phyloP scores from a whole-genome alignment of 176 grass and related monocot species.

The Carex parvula region DNA sequence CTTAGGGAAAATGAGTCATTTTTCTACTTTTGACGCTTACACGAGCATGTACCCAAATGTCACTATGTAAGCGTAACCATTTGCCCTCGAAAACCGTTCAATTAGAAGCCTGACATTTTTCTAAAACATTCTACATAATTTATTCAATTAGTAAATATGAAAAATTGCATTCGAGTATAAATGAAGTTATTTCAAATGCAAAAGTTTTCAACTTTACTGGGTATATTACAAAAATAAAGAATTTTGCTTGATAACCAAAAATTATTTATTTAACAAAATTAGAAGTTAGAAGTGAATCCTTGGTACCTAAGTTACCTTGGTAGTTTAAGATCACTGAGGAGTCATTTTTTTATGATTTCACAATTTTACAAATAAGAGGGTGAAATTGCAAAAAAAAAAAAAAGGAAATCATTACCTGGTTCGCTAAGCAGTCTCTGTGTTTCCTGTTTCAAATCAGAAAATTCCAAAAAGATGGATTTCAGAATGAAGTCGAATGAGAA shows the following conservation, averaged over 20 bases:
- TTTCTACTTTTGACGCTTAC: no score
- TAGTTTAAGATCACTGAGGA: neutral
- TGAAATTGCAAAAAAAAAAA: conserved; percentile 4
- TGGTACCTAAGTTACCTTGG: no score
- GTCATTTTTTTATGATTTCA: neutral
- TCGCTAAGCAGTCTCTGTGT: conserved; percentile 95
- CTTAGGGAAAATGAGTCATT: no score
- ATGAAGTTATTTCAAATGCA: neutral
- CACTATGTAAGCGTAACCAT: no score
- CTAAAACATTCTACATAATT: no score
- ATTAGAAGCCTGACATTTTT: no score
- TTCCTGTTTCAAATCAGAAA: conserved; percentile 57
- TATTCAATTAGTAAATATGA: no score
- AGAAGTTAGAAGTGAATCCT: neutral
- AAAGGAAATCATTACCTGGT: conserved; percentile 41
- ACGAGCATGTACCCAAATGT: no score
- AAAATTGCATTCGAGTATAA: neutral
- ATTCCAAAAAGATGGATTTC: conserved; percentile 11
- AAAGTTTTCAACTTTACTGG: neutral
- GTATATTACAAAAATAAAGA: neutral
- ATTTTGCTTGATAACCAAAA: neutral
- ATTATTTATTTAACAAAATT: neutral
- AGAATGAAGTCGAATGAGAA: conserved; percentile 16
- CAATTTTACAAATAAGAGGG: neutral
- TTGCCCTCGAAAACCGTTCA: no score